Conservation (phyloP, 306 rosid species). For the Lathyrus sativus region DNA sequence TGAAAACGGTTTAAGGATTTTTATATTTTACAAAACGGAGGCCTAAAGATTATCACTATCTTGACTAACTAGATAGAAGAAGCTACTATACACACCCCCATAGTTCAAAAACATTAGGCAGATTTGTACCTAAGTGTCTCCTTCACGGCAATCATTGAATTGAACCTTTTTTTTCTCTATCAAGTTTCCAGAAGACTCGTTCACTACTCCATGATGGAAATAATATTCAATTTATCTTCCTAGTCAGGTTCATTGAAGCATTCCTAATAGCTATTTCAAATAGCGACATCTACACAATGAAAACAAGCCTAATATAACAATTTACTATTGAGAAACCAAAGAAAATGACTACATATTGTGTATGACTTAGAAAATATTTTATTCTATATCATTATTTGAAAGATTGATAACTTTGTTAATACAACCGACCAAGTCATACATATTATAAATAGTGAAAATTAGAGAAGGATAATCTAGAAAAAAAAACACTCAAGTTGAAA, state of each 20-base stretch:
- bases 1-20: background rate
- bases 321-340: slow-evolving; percentile 8
- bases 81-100: background rate
- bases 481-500: too few species aligned
- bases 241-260: slow-evolving; percentile 9
- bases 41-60: slow-evolving; percentile 33
- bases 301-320: slow-evolving; percentile 6
- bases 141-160: slow-evolving; percentile 42
- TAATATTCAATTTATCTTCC: slow-evolving; percentile 33
- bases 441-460: too few species aligned
- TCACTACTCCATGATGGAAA: slow-evolving; percentile 2
- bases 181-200: slow-evolving; percentile 6
- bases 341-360: background rate
- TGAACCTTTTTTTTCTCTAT: slow-evolving; percentile 30
- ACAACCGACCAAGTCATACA: too few species aligned
- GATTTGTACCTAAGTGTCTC: slow-evolving; percentile 31
- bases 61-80: slow-evolving; percentile 22
- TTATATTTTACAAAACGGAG: slow-evolving; percentile 29
- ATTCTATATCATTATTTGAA: too few species aligned
- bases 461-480: too few species aligned
- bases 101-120: slow-evolving; percentile 52
- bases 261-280: background rate
- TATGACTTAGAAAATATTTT: too few species aligned
- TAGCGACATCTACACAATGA: slow-evolving; percentile 13
- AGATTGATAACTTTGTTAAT: too few species aligned